phyloP scores from a whole-genome alignment of 768 basidiomycete genomes.

The Collybia nuda region DNA sequence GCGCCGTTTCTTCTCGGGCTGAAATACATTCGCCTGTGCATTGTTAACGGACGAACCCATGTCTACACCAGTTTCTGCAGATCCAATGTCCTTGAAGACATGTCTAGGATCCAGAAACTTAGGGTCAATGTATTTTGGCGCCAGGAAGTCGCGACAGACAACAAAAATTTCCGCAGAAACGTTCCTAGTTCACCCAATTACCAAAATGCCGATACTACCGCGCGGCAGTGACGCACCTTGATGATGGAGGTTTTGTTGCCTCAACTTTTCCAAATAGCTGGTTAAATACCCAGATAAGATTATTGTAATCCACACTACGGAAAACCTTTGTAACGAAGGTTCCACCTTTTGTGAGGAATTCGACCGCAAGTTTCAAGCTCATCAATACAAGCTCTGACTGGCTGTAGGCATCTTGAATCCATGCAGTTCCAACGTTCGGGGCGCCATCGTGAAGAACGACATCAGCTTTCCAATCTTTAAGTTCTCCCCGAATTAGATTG shows the following conservation, averaged over 20 bases:
- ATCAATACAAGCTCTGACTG: slow-evolving; percentile 97
- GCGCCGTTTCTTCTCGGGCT: slow-evolving; percentile 94
- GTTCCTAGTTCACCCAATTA: slow-evolving; percentile 56
- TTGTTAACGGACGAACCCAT: slow-evolving; percentile 63
- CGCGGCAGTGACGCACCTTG: slow-evolving; percentile 56
- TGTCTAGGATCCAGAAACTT: slow-evolving; percentile 97
- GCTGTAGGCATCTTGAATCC: slow-evolving; percentile 97
- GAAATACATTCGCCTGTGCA: slow-evolving; percentile 87
- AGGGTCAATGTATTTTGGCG: slow-evolving; percentile 94
- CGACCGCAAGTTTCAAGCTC: slow-evolving; percentile 92
- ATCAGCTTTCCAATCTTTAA: slow-evolving; percentile 99
- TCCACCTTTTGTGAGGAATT: slow-evolving; percentile 90
- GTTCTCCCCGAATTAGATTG: slow-evolving; percentile 76
- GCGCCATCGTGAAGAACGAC: slow-evolving; percentile 98
- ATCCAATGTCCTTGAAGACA: slow-evolving; percentile 90
- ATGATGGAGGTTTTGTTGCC: slow-evolving; percentile 97
- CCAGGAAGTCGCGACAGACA: slow-evolving; percentile 92
- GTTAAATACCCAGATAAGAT: slow-evolving; percentile 97
- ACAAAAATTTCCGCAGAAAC: slow-evolving; percentile 99
- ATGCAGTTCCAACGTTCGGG: slow-evolving; percentile 98
- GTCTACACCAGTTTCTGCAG: slow-evolving; percentile 43
- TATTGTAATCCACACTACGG: slow-evolving; percentile 97
- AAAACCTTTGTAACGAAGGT: slow-evolving; percentile 99
- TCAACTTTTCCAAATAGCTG: slow-evolving; percentile 96
- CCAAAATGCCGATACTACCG: background rate